Conservation (phyloP, 495 filamentous ascomycete species). For the Bacidia rubella region DNA sequence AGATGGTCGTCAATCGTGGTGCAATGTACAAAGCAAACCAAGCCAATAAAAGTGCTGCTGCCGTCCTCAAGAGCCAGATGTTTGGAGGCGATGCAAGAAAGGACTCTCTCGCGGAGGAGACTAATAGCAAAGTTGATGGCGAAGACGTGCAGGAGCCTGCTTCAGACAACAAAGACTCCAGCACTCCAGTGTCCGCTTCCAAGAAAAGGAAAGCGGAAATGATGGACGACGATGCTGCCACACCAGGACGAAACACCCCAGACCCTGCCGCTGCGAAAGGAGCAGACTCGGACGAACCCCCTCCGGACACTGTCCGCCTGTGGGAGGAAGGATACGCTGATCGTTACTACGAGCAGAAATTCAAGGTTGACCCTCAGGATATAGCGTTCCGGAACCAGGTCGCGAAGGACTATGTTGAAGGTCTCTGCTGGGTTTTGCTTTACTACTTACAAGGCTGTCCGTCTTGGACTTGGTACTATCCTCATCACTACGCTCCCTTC, state of each 20-base stretch:
- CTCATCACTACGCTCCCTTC: constrained; percentile 96
- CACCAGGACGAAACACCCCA: constrained; percentile 43
- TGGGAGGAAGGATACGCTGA: constrained; percentile 96
- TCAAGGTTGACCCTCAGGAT: constrained; percentile 70
- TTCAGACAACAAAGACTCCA: background rate
- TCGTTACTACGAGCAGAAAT: constrained; percentile 96
- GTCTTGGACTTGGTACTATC: constrained; percentile 98
- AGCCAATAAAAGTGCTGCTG: constrained; percentile 90
- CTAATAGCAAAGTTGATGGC: constrained; percentile 13
- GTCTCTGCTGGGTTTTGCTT: constrained; percentile 89
- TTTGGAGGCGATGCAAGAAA: constrained; percentile 29
- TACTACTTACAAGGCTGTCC: constrained; percentile 99
- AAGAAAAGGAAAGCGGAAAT: constrained; percentile 51
- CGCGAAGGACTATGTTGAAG: constrained; percentile 86
- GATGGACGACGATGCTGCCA: constrained; percentile 43
- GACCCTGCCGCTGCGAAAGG: constrained; percentile 25
- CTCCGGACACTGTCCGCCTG: constrained; percentile 69
- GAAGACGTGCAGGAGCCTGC: constrained; percentile 8
- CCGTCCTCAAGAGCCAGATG: constrained; percentile 71
- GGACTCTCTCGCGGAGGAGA: constrained; percentile 8
- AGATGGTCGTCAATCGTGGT: constrained; percentile 72
- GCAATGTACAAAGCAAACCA: constrained; percentile 63
- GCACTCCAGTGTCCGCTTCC: constrained; percentile 33
- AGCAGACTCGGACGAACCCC: constrained; percentile 41
- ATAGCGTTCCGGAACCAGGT: constrained; percentile 82